Base-by-base conservation (phyloP, 495 filamentous ascomycete species). In the Trypethelium eluteriae region DNA sequence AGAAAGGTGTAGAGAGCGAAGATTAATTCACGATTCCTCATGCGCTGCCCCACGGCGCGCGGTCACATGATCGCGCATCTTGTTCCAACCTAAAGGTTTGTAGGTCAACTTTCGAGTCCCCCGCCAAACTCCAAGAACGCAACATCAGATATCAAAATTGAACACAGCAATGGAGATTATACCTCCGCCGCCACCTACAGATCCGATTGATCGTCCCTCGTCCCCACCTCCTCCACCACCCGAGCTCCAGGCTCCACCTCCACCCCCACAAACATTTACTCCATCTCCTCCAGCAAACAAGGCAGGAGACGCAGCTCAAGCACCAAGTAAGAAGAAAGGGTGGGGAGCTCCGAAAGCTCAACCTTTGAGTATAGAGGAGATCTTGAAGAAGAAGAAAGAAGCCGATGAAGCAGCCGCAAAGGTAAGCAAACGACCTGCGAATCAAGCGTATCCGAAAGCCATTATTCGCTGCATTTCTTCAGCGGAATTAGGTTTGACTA, bases 371-470 rank as follows among this genome's bases (percentile, higher is more conserved):
- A 88, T 92, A 36, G 89, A 92, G 69, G 89, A 92, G 63, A 80
- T 93, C 16, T 79, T 93, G 44, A 81, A 83, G 68, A 90, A 90
- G 79, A 92, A 93, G 79, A 85, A 83, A 70, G 89, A 89, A 69
- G 87, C 87, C 4, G 89, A 92, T 77, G 88, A 87, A 61, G 89
- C 87, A 36, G 86, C 89, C 63, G 82, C 88, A 49, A 90, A 90
- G 79, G 87, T 89, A 82, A 65, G 75, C 73, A 76, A 71, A 68
- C 6, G 41, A 44, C 65, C 38, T 62, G 12, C 49, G 18, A 53
- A 53, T 32, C 38, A 59, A 10, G n/a, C 38, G 46, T 62, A 47
- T 49, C 36, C 32, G 7, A 7, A 36, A 14, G 35, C 68, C 50
- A 9, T 57, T 18, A 46, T 64, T 39, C 11, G 49, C 56, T 38